Base-by-base conservation (phyloP, 2,329 filamentous ascomycete genomes). In the Cladosporium velox region DNA sequence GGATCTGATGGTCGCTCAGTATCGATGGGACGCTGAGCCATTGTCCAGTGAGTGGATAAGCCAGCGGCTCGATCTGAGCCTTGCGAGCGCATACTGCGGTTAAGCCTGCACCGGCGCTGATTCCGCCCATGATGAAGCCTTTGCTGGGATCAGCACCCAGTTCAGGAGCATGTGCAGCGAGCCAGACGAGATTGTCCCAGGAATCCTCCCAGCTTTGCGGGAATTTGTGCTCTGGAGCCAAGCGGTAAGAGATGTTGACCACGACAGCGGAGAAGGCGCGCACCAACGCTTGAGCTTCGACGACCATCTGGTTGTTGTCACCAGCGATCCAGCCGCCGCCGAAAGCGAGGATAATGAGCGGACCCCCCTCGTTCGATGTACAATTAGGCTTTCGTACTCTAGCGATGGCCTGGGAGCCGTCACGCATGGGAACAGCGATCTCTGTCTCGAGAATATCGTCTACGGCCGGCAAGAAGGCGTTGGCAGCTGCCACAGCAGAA, bases 191-290 rank as follows among this genome's bases (percentile, higher is more conserved):
- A 6, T 77, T 79, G 70, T 84, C 83, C 77, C 77, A 84, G 21
- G 75, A 74, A 72, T 88, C 86, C 55, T 88, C 78, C 1, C 81
- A 77, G 0, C 80, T 82, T 0, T 79, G 80, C 0, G 87, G 86
- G 72, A 80, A 88, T 0, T 85, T 83, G 69, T 87, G 68, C 72
- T 88, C 86, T 0, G 87, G 87, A 0, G 86, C 84, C 24, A 86
- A 80, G n/a, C 86, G 79, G 71, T 88, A 88, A 3, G 59, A 52
- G 6, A 49, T 35, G n/a, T 47, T 59, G n/a, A 59, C 63, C 2
- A 65, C 63, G 2, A 59, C 54, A 7, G 38, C 35, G 3, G 38
- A 47, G 28, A 49, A 68, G 12, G 65, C 32, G 24, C 62, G 51
- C 3, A 64, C 66, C 28, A 54, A 59, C 0, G 67, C 68, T 21